Conservation (phyloP, 805 yeast genomes). For the Limtongia smithiae region DNA sequence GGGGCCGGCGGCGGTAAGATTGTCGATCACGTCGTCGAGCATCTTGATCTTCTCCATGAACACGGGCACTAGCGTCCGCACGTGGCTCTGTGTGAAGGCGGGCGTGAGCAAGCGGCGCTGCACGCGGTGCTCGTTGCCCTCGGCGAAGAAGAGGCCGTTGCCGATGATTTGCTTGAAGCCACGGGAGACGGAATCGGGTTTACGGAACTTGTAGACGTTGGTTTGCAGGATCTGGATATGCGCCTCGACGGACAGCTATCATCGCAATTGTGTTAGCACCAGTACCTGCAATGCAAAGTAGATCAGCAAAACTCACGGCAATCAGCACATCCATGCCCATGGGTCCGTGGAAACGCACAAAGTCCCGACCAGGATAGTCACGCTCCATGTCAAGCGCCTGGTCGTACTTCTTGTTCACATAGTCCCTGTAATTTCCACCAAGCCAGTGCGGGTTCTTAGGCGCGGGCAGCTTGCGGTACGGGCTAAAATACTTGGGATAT, state of each 20-base stretch:
- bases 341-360: conserved; percentile 17
- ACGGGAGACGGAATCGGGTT: conserved; percentile 19
- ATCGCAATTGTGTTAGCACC: no score
- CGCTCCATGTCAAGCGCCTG: conserved; percentile 11
- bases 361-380: conserved; percentile 8
- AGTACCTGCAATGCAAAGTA: no score
- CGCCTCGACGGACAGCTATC: conserved; percentile 17
- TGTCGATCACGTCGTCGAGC: conserved; percentile 6
- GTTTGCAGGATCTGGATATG: conserved; percentile 14
- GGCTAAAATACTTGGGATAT: conserved; percentile 17
- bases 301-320: not conserved
- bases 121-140: conserved; percentile 24
- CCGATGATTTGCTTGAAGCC: conserved; percentile 20
- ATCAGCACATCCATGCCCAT: conserved; percentile 17
- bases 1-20: conserved; percentile 7
- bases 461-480: conserved; percentile 16
- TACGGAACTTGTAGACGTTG: conserved; percentile 21
- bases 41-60: conserved; percentile 11
- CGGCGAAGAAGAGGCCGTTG: conserved; percentile 22
- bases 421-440: conserved; percentile 13
- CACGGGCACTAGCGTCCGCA: conserved; percentile 15
- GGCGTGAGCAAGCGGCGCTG: conserved; percentile 23
- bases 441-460: conserved; percentile 5
- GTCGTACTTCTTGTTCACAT: conserved; percentile 5
- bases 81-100: conserved; percentile 17